phyloP scores from a whole-genome alignment of 768 basidiomycete genomes.

The Leccinum uliginosum region DNA sequence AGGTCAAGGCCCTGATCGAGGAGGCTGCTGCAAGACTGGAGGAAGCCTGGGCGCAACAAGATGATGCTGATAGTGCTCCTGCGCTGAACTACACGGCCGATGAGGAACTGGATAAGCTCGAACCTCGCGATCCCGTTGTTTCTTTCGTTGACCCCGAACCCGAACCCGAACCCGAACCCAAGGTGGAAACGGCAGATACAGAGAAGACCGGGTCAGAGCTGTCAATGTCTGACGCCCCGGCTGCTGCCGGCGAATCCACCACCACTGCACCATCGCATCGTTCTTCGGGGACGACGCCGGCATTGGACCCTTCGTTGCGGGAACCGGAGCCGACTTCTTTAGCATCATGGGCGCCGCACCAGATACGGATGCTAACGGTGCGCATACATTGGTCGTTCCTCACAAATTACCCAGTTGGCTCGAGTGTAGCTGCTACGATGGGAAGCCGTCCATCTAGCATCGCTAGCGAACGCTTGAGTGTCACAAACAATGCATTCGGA shows the following conservation, averaged over 20 bases:
- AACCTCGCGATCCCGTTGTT: constrained; percentile 69
- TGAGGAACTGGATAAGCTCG: constrained; percentile 42
- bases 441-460: constrained; percentile 89
- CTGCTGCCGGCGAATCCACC: constrained; percentile 69
- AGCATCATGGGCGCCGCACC: constrained; percentile 62
- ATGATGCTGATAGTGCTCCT: constrained; percentile 25
- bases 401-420: constrained; percentile 81
- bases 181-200: constrained; percentile 23
- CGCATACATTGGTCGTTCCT: constrained; percentile 54
- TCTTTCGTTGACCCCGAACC: constrained; percentile 72
- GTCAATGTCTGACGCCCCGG: constrained; percentile 64
- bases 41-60: constrained; percentile 28
- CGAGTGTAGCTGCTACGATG: constrained; percentile 90
- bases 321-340: constrained; percentile 78
- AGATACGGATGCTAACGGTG: constrained; percentile 34
- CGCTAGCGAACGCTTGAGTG: constrained; percentile 38
- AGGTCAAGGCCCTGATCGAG: constrained; percentile 72
- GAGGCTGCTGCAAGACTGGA: constrained; percentile 79
- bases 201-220: constrained; percentile 59
- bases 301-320: constrained; percentile 55
- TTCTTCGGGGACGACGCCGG: constrained; percentile 77
- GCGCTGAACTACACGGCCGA: constrained; percentile 31
- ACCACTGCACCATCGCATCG: constrained; percentile 80
- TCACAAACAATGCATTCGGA: constrained; percentile 83
- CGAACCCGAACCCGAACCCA: constrained; percentile 31